These are phyloP conservation scores for Pythium rishiriense DNA, from an alignment of 352 stramenopile genomes.

Conservation along the genomic window DNA sequence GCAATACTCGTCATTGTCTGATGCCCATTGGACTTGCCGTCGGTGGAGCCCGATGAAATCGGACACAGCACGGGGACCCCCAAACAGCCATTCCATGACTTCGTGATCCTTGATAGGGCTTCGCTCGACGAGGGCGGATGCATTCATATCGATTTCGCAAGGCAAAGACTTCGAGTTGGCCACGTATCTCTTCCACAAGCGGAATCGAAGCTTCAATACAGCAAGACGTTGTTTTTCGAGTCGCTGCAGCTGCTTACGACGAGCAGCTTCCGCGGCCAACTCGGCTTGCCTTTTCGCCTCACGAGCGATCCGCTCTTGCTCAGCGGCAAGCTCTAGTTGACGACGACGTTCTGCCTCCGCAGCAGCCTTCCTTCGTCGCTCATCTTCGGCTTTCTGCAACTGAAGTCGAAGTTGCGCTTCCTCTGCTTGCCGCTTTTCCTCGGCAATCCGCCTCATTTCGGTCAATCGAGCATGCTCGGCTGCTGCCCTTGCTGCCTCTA, in stretches of 20 bases:
- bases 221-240: constrained; percentile 52
- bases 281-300: constrained; percentile 52
- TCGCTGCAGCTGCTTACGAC: constrained; percentile 35
- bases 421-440: constrained; percentile 21
- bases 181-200: constrained; percentile 70
- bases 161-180: constrained; percentile 41
- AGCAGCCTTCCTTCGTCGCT: constrained; percentile 35
- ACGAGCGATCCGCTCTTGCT: constrained; percentile 35
- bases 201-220: constrained; percentile 55
- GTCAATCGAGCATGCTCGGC: constrained; percentile 22
- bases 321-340: constrained; percentile 40
- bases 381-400: constrained; percentile 41
- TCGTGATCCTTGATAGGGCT: constrained; percentile 2
- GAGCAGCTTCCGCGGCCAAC: constrained; percentile 47
- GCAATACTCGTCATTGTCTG: background rate
- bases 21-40: background rate
- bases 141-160: constrained; percentile 42
- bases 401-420: constrained; percentile 16
- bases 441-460: constrained; percentile 20
- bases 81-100: constrained; percentile 30
- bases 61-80: constrained; percentile 14
- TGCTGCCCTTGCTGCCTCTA: constrained; percentile 14
- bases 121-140: constrained; percentile 24
- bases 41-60: constrained; percentile 29
- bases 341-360: constrained; percentile 42